Conservation (phyloP, 2,329 filamentous ascomycete genomes). For the Alternaria metachromatica region DNA sequence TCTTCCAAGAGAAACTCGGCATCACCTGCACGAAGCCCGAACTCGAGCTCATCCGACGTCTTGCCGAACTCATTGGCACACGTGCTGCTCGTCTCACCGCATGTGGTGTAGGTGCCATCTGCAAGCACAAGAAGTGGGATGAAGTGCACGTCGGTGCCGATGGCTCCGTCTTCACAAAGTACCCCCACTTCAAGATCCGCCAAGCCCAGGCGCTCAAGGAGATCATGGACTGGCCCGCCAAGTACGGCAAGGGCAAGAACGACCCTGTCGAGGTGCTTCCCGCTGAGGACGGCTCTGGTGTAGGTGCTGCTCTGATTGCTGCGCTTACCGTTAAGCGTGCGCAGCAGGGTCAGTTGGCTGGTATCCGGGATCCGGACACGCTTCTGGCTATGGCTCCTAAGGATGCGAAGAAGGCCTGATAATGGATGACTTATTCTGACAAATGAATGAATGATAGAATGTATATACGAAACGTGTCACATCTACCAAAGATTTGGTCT, state of each 20-base stretch:
- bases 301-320: conserved; percentile 95
- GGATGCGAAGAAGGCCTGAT: conserved; percentile 1
- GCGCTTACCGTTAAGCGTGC: conserved; percentile 69
- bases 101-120: conserved; percentile 94
- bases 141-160: conserved; percentile 94
- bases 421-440: background rate
- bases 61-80: conserved; percentile 93
- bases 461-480: background rate
- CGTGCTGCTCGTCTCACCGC: conserved; percentile 91
- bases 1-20: conserved; percentile 78
- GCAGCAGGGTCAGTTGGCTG: conserved; percentile 64
- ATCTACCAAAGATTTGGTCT: background rate
- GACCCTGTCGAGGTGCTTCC: conserved; percentile 85
- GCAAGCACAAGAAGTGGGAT: conserved; percentile 91
- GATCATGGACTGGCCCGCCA: conserved; percentile 91
- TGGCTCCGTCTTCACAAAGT: conserved; percentile 98
- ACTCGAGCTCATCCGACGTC: conserved; percentile 84
- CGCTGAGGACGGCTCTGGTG: conserved; percentile 94
- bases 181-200: conserved; percentile 95
- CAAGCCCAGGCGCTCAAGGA: conserved; percentile 89
- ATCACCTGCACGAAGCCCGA: conserved; percentile 77
- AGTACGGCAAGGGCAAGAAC: conserved; percentile 68
- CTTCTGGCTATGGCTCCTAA: conserved; percentile 48
- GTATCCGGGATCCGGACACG: conserved; percentile 60
- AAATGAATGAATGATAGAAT: background rate